Conservation (phyloP, 176 grass and related monocot species). For the Carex myosuroides region DNA sequence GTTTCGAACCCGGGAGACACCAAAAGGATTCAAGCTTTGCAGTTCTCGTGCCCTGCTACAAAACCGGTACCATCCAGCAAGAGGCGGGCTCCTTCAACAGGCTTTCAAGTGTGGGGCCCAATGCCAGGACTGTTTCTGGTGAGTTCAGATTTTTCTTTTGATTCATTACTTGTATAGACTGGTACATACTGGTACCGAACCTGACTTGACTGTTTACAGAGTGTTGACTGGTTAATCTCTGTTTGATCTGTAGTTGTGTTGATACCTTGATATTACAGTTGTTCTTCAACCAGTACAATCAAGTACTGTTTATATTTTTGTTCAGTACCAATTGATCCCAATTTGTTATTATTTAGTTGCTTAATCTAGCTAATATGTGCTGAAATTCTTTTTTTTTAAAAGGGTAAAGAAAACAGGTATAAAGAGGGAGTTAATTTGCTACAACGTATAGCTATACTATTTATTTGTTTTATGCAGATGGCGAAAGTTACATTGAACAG, state of each 20-base stretch:
- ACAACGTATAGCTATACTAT: background rate
- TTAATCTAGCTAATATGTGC: background rate
- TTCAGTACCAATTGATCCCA: background rate
- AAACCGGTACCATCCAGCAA: constrained; percentile 35
- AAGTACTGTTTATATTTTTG: too few relatives aligned
- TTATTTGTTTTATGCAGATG: constrained; percentile 31
- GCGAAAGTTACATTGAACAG: constrained; percentile 49
- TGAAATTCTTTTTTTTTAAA: background rate
- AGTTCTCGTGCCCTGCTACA: constrained; percentile 72
- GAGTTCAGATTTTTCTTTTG: background rate
- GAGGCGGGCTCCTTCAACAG: constrained; percentile 12
- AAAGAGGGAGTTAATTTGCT: background rate
- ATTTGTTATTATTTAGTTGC: background rate
- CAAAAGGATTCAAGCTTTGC: constrained; percentile 43
- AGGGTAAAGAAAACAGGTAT: background rate
- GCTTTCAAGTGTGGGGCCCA: constrained; percentile 24
- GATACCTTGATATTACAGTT: background rate
- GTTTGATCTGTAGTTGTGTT: background rate
- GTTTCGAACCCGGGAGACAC: constrained; percentile 33
- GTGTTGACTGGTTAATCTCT: background rate
- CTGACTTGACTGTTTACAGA: background rate
- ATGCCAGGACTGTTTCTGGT: constrained; percentile 31
- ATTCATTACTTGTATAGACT: background rate
- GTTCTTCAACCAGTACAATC: background rate
- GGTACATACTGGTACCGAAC: background rate